These are phyloP conservation scores for Basipetospora chlamydospora DNA, from an alignment of 2,329 filamentous ascomycete genomes.

Conservation along the genomic window DNA sequence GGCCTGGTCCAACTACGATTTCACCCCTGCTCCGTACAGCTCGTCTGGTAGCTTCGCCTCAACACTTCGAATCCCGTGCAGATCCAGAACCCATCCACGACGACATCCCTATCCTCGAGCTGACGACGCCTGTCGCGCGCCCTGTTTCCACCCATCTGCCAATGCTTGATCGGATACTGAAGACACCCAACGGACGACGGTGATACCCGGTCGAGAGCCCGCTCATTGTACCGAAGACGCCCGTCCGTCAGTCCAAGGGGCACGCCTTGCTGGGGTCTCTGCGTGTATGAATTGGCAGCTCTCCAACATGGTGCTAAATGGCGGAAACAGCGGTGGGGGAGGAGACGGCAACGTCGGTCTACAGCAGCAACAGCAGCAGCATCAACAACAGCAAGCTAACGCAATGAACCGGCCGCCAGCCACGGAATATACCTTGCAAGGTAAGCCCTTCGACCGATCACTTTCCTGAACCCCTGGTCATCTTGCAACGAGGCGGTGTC, in stretches of 20 bases:
- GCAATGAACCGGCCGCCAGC: constrained; percentile 38
- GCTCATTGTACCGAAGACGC: not conserved
- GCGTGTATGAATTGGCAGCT: constrained; percentile 20
- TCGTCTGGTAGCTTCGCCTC: no score
- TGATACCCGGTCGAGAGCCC: constrained; percentile 19
- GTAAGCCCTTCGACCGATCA: constrained; percentile 13
- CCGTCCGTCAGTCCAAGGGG: not conserved
- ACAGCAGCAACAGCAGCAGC: constrained; percentile 7
- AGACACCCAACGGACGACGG: constrained; percentile 25
- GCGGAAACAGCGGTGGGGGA: constrained; percentile 20
- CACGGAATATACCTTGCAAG: constrained; percentile 49
- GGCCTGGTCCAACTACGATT: no score
- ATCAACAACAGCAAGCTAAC: constrained; percentile 21
- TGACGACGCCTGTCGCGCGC: no score
- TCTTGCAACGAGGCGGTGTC: not conserved
- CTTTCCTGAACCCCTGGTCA: constrained; percentile 1
- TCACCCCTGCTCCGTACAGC: no score
- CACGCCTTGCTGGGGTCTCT: not conserved
- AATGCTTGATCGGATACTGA: constrained; percentile 1
- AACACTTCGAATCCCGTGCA: no score
- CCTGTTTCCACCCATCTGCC: not conserved
- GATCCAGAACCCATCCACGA: not conserved
- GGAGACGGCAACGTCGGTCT: constrained; percentile 6
- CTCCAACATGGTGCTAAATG: constrained; percentile 23
- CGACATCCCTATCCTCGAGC: not conserved